Evolutionary conservation across 225 moss, liverwort and hornwort genomes (phyloP), one percentile per base, ranked within the genome.

Genomic region (Bryum argenteum): DNA sequence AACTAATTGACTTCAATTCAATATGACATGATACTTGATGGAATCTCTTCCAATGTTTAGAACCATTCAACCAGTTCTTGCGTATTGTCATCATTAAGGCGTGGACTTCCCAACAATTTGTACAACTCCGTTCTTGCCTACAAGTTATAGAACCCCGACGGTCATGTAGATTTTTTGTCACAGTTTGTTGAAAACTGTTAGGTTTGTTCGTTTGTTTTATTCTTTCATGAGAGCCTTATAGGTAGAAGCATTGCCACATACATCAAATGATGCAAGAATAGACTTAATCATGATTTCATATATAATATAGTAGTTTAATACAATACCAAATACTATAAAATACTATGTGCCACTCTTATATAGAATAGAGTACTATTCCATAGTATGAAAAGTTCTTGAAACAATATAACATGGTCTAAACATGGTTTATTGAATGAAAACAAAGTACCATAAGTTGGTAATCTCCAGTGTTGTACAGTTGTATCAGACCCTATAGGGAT

Each of bases 101-200:
- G 1, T 13, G 5, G 19, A 66, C 8, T 18, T 51, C 19, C 14
- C 33, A 65, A 18, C 18, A 65, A 33, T 0, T 18, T 65, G 4
- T 50, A 33, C 0, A 33, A 0, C 18, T 65, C 13, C 6, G 0
- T 0, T 19, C 52, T 66, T 19, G 37, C 51, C 51, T 1, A n/a
- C 37, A 0, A 11, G 37, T 37, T 18, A 66, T 8, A 0, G 52
- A 66, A 37, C 9, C 37, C 2, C 1, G 0, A 19, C 1, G 0
- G 8, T 19, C 5, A 19, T 1, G 0, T 11, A 37, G 12, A 0
- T 9, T 66, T 52, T 66, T 66, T 37, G 12, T 37, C 8, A 37
- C 52, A 18, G 52, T 8, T 0, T 51, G 2, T 19, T 66, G 13
- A 37, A 66, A 19, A 0, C 8, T 37, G 12, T 14, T 52, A 8